A percentile compares a stretch with the other conserved stretches of the same genome.
phyloP scores from a whole-genome alignment of 495 filamentous ascomycete species.

The Lasiosphaeriaceae sp. region DNA sequence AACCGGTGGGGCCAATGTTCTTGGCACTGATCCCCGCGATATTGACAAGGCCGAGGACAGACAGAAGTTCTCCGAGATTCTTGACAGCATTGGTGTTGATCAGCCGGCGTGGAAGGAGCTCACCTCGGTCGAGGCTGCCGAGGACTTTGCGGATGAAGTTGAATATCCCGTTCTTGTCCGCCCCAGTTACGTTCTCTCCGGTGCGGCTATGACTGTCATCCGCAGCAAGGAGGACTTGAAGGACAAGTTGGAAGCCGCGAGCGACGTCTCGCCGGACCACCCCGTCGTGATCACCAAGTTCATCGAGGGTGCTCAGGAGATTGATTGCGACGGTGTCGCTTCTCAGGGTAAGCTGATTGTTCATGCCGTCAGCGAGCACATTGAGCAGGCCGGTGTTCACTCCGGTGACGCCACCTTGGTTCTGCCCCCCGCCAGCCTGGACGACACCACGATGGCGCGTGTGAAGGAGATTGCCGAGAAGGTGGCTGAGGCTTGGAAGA shows the following conservation, averaged over 20 bases:
- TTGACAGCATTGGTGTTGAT: slow-evolving; percentile 91
- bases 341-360: slow-evolving; percentile 80
- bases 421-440: slow-evolving; percentile 79
- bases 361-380: slow-evolving; percentile 94
- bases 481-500: slow-evolving; percentile 94
- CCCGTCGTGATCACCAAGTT: slow-evolving; percentile 99
- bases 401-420: slow-evolving; percentile 96
- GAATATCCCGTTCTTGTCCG: slow-evolving; percentile 92
- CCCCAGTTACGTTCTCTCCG: slow-evolving; percentile 95
- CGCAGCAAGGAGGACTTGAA: slow-evolving; percentile 87
- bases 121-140: slow-evolving; percentile 83
- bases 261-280: slow-evolving; percentile 90
- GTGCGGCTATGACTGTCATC: slow-evolving; percentile 99
- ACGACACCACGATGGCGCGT: slow-evolving; percentile 69
- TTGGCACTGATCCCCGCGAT: slow-evolving; percentile 87
- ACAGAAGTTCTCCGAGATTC: slow-evolving; percentile 97
- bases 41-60: slow-evolving; percentile 97
- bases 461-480: slow-evolving; percentile 94
- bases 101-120: slow-evolving; percentile 98
- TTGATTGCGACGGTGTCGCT: slow-evolving; percentile 94
- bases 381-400: slow-evolving; percentile 97
- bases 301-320: slow-evolving; percentile 95
- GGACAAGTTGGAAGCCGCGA: slow-evolving; percentile 84
- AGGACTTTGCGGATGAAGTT: slow-evolving; percentile 80
- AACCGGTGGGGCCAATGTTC: slow-evolving; percentile 77